phyloP scores from a whole-genome alignment of 768 basidiomycete species.

The Porpolomopsis calyptriformis region DNA sequence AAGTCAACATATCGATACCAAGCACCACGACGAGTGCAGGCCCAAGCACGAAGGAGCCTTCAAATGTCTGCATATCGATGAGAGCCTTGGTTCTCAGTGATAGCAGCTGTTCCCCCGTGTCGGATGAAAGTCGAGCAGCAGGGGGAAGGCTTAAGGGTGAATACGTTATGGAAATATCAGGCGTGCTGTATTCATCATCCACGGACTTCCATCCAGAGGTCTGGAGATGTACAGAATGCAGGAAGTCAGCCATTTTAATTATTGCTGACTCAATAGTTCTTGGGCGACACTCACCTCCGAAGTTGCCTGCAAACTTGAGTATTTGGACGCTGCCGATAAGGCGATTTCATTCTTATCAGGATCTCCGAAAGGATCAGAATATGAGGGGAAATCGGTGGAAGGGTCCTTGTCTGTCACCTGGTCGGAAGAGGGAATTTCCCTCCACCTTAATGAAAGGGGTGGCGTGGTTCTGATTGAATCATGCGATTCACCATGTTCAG shows the following conservation, averaged over 20 bases:
- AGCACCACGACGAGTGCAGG: neutral
- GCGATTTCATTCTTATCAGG: neutral
- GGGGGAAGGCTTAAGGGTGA: slow-evolving; percentile 1
- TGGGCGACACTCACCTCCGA: neutral
- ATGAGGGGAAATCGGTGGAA: too few relatives aligned
- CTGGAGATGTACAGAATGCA: neutral
- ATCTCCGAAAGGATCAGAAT: neutral
- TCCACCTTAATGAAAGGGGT: neutral
- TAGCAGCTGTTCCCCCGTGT: neutral
- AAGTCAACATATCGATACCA: neutral
- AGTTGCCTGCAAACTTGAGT: neutral
- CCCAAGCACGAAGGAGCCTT: neutral
- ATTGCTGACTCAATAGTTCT: neutral
- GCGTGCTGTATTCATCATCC: neutral
- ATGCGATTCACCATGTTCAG: neutral
- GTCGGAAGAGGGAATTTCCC: too few relatives aligned
- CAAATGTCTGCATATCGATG: slow-evolving; percentile 2
- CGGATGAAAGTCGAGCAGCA: slow-evolving; percentile 2
- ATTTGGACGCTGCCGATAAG: neutral
- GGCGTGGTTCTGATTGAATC: neutral
- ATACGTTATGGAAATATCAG: neutral
- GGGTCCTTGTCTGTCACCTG: too few relatives aligned
- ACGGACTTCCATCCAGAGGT: neutral
- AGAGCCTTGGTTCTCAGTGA: neutral
- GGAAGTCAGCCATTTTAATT: neutral